These are phyloP conservation scores for Rhizopus sp. DNA, from an alignment of 371 early-diverging fungal species.

Conservation along the genomic window DNA sequence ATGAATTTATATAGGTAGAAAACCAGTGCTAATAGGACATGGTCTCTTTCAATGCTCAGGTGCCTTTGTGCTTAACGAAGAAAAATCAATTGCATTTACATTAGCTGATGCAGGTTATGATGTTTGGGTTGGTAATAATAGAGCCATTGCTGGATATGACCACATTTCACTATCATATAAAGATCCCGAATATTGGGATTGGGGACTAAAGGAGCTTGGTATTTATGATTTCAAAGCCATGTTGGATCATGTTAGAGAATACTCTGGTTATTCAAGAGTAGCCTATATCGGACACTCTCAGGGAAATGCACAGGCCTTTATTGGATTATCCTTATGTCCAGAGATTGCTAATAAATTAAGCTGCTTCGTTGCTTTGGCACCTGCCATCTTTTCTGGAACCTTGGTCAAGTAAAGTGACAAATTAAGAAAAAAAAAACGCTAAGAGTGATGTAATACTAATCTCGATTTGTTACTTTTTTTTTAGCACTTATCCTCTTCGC, in stretches of 20 bases:
- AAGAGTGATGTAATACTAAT: not conserved
- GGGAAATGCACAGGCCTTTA: slow-evolving; percentile 61
- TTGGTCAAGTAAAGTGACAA: slow-evolving; percentile 35
- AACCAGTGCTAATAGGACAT: slow-evolving; percentile 58
- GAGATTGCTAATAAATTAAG: slow-evolving; percentile 41
- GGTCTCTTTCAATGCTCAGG: slow-evolving; percentile 66
- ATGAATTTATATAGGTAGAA: slow-evolving; percentile 14
- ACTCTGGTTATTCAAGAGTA: slow-evolving; percentile 32
- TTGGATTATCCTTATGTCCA: slow-evolving; percentile 47
- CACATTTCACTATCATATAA: slow-evolving; percentile 31
- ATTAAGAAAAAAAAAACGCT: not conserved
- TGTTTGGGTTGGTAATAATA: slow-evolving; percentile 56
- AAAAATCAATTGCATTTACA: slow-evolving; percentile 53
- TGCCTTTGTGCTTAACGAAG: slow-evolving; percentile 54
- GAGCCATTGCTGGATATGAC: slow-evolving; percentile 28
- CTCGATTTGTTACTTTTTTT: slow-evolving; percentile 3
- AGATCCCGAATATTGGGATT: slow-evolving; percentile 57
- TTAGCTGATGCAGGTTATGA: slow-evolving; percentile 55
- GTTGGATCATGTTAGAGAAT: slow-evolving; percentile 40
- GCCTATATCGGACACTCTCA: slow-evolving; percentile 63
- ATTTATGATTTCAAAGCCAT: slow-evolving; percentile 49
- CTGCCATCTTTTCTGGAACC: slow-evolving; percentile 56
- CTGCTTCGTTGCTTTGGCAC: slow-evolving; percentile 59
- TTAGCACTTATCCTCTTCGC: slow-evolving; percentile 32
- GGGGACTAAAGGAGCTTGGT: slow-evolving; percentile 57